A percentile compares a stretch with the other conserved stretches of the same genome.
Evolutionary conservation across 352 stramenopile genomes (phyloP).

Genomic region (Globisporangium lucens): DNA sequence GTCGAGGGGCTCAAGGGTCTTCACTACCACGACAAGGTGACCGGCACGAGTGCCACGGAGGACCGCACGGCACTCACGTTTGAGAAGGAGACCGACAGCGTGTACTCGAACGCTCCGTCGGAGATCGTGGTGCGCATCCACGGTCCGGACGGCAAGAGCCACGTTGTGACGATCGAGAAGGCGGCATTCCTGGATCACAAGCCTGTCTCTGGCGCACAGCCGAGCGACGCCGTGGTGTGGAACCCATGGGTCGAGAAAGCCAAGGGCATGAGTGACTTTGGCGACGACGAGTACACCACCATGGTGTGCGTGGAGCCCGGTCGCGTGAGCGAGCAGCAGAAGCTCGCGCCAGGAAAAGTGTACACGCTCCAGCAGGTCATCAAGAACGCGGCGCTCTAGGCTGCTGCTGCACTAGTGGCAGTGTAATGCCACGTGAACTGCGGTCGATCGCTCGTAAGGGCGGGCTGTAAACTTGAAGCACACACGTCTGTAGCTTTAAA

Average conservation of each 20-base stretch:
- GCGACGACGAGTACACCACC: conserved; percentile 90
- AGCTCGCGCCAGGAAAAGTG: conserved; percentile 44
- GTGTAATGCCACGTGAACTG: neutral
- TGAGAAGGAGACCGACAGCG: conserved; percentile 82
- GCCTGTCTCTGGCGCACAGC: conserved; percentile 24
- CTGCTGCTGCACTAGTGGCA: neutral
- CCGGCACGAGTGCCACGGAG: conserved; percentile 54
- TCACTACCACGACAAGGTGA: conserved; percentile 88
- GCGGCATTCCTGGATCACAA: conserved; percentile 46
- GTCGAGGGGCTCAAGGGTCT: conserved; percentile 89
- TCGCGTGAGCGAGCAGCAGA: conserved; percentile 66
- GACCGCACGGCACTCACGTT: conserved; percentile 62
- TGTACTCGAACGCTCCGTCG: conserved; percentile 78
- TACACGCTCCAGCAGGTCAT: conserved; percentile 73
- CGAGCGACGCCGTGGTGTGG: conserved; percentile 90
- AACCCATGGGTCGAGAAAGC: conserved; percentile 94
- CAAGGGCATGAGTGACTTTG: conserved; percentile 93
- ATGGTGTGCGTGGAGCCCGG: conserved; percentile 97
- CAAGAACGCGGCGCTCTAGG: conserved; percentile 52
- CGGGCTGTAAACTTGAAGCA: too few relatives aligned
- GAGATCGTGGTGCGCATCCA: conserved; percentile 67
- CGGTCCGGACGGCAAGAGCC: conserved; percentile 38
- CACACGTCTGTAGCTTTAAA: too few relatives aligned
- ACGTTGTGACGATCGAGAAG: conserved; percentile 78
- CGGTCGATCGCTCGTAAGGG: too few relatives aligned